Evolutionary conservation across 2,329 filamentous ascomycete genomes (phyloP).

Genomic region (Penicillium palitans): DNA sequence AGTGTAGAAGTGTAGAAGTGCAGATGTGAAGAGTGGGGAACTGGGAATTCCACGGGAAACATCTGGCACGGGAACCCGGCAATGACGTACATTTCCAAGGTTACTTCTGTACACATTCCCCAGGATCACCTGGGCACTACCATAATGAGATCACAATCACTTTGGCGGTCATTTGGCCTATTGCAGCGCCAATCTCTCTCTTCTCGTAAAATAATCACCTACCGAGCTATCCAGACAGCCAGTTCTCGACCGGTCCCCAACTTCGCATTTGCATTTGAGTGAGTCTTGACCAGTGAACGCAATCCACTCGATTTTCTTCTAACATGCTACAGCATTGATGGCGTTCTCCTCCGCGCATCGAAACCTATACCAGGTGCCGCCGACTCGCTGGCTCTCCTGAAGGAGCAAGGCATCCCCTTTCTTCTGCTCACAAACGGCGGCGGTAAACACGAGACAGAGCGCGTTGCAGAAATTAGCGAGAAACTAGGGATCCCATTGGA

Average conservation of each 20-base stretch:
- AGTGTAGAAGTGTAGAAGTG: neutral
- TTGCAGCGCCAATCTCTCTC: constrained; percentile 28
- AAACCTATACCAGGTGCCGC: constrained; percentile 76
- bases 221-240: constrained; percentile 32
- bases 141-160: constrained; percentile 30
- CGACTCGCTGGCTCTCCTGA: constrained; percentile 70
- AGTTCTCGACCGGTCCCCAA: constrained; percentile 36
- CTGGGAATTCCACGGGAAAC: neutral
- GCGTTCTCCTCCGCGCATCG: constrained; percentile 84
- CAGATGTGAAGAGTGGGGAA: neutral
- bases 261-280: constrained; percentile 51
- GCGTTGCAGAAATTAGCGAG: constrained; percentile 67
- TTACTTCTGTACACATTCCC: constrained; percentile 6
- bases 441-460: constrained; percentile 74
- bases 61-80: neutral
- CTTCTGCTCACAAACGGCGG: constrained; percentile 96
- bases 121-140: neutral
- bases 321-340: constrained; percentile 68
- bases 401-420: constrained; percentile 77
- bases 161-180: constrained; percentile 30
- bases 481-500: constrained; percentile 66
- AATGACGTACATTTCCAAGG: constrained; percentile 9
- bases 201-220: constrained; percentile 18
- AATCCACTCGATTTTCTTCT: constrained; percentile 19
- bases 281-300: constrained; percentile 22